A percentile compares a stretch with the other conserved stretches of the same genome.
Conservation (phyloP, 73 alveolate genomes). For the Paramecium primaurelia region DNA sequence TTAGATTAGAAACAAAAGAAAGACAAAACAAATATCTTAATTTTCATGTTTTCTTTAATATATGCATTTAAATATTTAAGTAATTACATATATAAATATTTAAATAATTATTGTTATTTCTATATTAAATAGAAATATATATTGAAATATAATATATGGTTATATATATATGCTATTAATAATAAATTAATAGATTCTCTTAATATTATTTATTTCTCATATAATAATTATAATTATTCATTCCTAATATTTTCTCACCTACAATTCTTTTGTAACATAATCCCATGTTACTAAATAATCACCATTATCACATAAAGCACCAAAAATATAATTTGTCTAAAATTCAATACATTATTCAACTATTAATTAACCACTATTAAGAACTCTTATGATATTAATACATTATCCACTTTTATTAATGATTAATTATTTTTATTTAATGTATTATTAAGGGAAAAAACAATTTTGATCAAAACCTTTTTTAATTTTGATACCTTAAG, state of each 20-base stretch:
- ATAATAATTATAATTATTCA: not conserved
- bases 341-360: not conserved
- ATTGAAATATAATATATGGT: too few relatives aligned
- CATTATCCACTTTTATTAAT: not conserved
- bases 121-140: too few relatives aligned
- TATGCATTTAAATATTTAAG: not conserved
- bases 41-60: too few relatives aligned
- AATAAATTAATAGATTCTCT: too few relatives aligned
- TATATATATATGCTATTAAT: too few relatives aligned
- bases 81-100: too few relatives aligned
- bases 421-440: not conserved
- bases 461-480: not conserved
- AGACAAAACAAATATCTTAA: not conserved
- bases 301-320: not conserved
- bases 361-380: not conserved
- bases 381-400: not conserved
- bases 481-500: not conserved
- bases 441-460: not conserved
- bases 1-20: not conserved
- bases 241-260: not conserved
- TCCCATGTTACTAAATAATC: not conserved
- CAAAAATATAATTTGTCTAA: not conserved
- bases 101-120: too few relatives aligned
- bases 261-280: not conserved
- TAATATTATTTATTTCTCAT: too few relatives aligned